Evolutionary conservation across 495 filamentous ascomycete genomes (phyloP), one percentile per base, ranked within the genome.

Genomic region (Trichoderma asperelloides): DNA sequence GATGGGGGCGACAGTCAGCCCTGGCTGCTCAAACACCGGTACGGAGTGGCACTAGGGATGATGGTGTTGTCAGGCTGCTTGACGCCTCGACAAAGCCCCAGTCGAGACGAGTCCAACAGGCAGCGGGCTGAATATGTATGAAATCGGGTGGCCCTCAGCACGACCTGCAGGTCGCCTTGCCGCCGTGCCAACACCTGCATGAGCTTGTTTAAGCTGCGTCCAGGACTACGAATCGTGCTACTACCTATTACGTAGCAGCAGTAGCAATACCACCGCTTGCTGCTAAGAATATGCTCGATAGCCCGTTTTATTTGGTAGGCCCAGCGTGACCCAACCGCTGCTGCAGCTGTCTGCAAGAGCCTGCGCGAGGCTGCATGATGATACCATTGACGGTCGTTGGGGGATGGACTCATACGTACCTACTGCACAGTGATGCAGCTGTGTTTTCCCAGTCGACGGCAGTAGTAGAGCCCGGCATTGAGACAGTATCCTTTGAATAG

Each of bases 121-220:
- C 25, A 25, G 55, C 23, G 27, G 27, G 55, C 55, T 37, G 33
- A 37, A 37, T 37, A 60, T 60, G 55, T 60, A 27, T 28, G 23
- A n/a, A 21, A 60, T 60, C 55, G 25, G 55, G 16, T 21, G 15
- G 43, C 43, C n/a, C 43, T 47, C 43, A 47, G 43, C 43, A n/a
- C 23, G 55, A n/a, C 49, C 55, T 30, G 55, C 55, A 60, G 23
- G 55, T 30, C 55, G 55, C 55, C 55, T 60, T 60, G 55, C 55
- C 55, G 55, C 55, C 55, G 55, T 30, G 1, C 16, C 27, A 15
- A 60, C 23, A 60, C 55, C 9, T 30, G 55, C 55, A 60, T 60
- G 55, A 60, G 23, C 43, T 47, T 37, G 33, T 7, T 37, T 37
- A 37, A 37, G 33, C 33, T 37, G 33, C 33, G 33, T 8, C 33